Evolutionary conservation across 805 yeast genomes (phyloP), one percentile per base, ranked within the genome.

Genomic region (Starmerella kuoi): DNA sequence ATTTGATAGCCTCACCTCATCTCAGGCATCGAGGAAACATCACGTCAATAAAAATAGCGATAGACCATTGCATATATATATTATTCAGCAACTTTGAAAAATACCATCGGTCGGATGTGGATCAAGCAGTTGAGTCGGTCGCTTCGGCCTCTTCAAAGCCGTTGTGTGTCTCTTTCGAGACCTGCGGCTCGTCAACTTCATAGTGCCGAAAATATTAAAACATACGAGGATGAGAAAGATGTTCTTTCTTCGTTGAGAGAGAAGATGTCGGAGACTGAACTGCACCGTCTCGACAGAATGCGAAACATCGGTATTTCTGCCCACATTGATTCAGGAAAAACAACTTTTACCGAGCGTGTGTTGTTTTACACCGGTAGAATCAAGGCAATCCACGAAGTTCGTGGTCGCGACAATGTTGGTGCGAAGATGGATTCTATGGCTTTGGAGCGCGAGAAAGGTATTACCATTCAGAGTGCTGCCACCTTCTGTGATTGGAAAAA

Each of bases 381-480:
- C 42, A 49, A 49, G 39, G 51, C 51, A 5, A 49, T 49, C 37
- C 53, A 49, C 36, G 53, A 49, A 36, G 96, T 65, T 8, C 73
- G 98, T 61, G 98, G 98, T 37, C 76, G 91, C 57, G 98, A 91
- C 61, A 79, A 86, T 52, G 97, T 91, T 45, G 99, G 99, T 47
- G 99, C 99, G 43, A 91, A 87, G 67, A 91, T 91, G 99, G 98
- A 91, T 64, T 88, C 87, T 47, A 91, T 91, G 98, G 98, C 91
- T 55, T 71, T 91, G 53, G 98, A 91, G 66, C 77, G 98, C 61
- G 98, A 91, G 64, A 91, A 91, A 61, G 98, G 98, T 64, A 91
- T 91, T 58, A 91, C 98, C 39, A 91, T 91, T 60, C 98, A 91
- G 66, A 85, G 95, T 47, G 98, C 98, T 49, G 98, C 98, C 27